phyloP scores from a whole-genome alignment of 306 rosid genomes.

The Prunus padus region DNA sequence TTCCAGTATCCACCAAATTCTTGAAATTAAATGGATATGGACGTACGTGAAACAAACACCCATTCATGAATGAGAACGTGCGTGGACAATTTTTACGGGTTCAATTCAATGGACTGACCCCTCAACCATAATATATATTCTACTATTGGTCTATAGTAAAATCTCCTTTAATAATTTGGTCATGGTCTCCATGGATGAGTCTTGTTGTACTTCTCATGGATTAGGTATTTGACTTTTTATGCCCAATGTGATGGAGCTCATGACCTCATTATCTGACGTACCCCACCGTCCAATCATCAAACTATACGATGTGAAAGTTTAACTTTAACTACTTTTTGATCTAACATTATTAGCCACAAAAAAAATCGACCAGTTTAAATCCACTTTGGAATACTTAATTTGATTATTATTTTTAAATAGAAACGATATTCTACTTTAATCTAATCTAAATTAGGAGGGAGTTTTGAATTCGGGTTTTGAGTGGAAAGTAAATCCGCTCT shows the following conservation, averaged over 20 bases:
- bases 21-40: conserved; percentile 22
- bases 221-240: conserved; percentile 5
- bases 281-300: conserved; percentile 15
- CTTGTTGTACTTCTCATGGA: neutral
- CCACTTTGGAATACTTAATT: neutral
- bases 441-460: too few species aligned
- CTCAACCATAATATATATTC: neutral
- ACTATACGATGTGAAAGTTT: neutral
- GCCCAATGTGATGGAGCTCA: neutral
- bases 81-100: neutral
- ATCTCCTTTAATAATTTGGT: conserved; percentile 6
- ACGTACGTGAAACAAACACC: neutral
- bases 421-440: too few species aligned
- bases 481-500: too few species aligned
- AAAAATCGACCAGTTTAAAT: neutral
- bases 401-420: neutral
- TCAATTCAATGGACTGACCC: conserved; percentile 23
- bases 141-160: neutral
- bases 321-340: neutral
- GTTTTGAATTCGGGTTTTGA: too few species aligned
- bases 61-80: conserved; percentile 20
- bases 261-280: conserved; percentile 13
- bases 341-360: neutral
- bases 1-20: neutral
- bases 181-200: conserved; percentile 24